A percentile compares a stretch with the other conserved stretches of the same genome.
These are phyloP conservation scores for Leptographium galeiforme DNA, from an alignment of 2,329 filamentous ascomycete genomes.

Conservation along the genomic window DNA sequence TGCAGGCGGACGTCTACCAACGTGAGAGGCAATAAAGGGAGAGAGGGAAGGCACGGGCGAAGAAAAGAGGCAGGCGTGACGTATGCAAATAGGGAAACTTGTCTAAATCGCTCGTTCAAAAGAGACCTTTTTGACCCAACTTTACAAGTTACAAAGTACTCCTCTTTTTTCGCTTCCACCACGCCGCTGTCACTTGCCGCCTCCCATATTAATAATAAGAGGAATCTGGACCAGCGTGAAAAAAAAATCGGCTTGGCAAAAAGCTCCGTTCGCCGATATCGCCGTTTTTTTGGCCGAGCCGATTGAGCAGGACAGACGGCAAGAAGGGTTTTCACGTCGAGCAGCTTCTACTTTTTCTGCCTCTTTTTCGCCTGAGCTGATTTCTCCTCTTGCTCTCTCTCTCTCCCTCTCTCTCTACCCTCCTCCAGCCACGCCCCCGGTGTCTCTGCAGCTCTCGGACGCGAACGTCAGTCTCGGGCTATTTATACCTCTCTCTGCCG, in stretches of 20 bases:
- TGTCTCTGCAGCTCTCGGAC: no score
- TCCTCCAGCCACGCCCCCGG: neutral
- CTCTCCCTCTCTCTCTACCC: neutral
- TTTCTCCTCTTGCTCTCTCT: neutral
- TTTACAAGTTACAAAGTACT: neutral
- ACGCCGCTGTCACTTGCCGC: no score
- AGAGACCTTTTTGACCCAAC: neutral
- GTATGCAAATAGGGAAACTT: neutral
- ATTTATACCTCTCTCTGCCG: neutral
- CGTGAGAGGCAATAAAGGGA: neutral
- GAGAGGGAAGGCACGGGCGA: neutral
- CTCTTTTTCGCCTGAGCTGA: neutral
- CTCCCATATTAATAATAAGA: no score
- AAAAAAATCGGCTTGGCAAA: neutral
- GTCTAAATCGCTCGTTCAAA: neutral
- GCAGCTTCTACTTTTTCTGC: neutral
- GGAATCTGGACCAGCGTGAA: neutral
- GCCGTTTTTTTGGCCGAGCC: neutral
- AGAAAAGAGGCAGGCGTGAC: neutral
- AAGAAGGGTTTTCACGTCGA: neutral
- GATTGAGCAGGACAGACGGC: neutral
- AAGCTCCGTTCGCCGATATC: conserved; percentile 1
- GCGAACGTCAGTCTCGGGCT: neutral
- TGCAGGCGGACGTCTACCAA: neutral
- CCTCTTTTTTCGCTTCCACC: no score